These are phyloP conservation scores for Chlorella sp. DNA, from an alignment of 139 green algal genomes.

Conservation along the genomic window DNA sequence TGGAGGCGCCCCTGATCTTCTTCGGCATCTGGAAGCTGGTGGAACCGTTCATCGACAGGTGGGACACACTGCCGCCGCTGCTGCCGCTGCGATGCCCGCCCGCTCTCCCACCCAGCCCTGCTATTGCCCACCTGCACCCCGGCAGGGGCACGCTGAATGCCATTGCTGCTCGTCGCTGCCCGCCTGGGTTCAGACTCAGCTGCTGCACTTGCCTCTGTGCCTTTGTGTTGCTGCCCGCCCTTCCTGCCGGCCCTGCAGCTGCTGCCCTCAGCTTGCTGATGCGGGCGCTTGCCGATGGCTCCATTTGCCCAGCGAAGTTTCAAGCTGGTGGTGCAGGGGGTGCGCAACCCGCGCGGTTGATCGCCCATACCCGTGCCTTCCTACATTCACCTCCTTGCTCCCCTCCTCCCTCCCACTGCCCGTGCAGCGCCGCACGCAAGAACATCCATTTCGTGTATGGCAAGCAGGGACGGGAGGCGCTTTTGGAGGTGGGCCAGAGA, in stretches of 20 bases:
- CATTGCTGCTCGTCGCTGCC: no score
- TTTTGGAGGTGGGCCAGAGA: background rate
- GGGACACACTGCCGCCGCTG: background rate
- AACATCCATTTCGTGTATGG: slow-evolving; percentile 25
- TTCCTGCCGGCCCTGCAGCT: background rate
- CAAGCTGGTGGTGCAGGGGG: no score
- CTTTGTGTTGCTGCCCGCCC: background rate
- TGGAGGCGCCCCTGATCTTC: slow-evolving; percentile 19
- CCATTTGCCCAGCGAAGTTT: no score
- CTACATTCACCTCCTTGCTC: background rate
- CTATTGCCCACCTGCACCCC: background rate
- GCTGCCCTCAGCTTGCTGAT: no score
- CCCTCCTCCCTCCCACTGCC: background rate
- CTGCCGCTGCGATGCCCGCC: background rate
- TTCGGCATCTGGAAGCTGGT: slow-evolving; percentile 14
- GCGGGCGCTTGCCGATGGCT: no score
- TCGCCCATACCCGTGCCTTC: background rate
- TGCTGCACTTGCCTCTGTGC: no score
- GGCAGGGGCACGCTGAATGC: no score
- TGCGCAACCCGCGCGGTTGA: no score
- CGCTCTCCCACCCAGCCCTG: background rate
- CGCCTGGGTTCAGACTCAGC: no score
- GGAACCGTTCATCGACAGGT: slow-evolving; percentile 16
- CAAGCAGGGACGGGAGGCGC: background rate
- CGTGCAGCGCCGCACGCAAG: slow-evolving; percentile 8